Conservation (phyloP, 2,329 filamentous ascomycete species). For the Chaetomium sp. region DNA sequence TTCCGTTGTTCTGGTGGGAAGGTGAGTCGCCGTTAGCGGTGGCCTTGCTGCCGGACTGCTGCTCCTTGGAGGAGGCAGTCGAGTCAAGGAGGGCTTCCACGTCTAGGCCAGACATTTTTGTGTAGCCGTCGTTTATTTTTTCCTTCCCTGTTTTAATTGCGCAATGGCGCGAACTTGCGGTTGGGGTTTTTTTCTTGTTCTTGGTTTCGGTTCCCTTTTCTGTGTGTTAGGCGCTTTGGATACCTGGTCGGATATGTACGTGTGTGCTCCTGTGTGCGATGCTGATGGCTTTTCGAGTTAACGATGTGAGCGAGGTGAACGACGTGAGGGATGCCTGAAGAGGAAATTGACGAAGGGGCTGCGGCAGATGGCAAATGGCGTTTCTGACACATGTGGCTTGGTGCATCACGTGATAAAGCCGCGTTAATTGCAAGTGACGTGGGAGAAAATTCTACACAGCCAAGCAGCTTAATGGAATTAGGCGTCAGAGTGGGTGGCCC, state of each 20-base stretch:
- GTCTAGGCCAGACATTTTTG: slow-evolving; percentile 61
- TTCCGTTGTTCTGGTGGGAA: slow-evolving; percentile 35
- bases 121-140: too few relatives aligned
- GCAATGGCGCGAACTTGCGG: background rate
- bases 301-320: background rate
- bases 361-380: background rate
- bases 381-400: background rate
- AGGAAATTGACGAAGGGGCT: background rate
- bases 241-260: background rate
- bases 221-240: background rate
- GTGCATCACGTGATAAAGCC: background rate
- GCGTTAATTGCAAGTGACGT: background rate
- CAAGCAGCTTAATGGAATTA: too few relatives aligned
- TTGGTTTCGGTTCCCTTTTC: background rate
- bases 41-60: slow-evolving; percentile 34
- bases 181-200: background rate
- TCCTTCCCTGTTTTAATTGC: background rate
- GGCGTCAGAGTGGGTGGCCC: too few relatives aligned
- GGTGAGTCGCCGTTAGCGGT: slow-evolving; percentile 51
- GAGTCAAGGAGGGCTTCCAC: slow-evolving; percentile 89
- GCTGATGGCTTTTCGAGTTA: background rate
- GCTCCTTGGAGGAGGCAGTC: slow-evolving; percentile 57
- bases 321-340: background rate
- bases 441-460: background rate
- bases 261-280: background rate